Base-by-base conservation (phyloP, 192 early-diverging fungal genomes). In the Coemansia sp. region DNA sequence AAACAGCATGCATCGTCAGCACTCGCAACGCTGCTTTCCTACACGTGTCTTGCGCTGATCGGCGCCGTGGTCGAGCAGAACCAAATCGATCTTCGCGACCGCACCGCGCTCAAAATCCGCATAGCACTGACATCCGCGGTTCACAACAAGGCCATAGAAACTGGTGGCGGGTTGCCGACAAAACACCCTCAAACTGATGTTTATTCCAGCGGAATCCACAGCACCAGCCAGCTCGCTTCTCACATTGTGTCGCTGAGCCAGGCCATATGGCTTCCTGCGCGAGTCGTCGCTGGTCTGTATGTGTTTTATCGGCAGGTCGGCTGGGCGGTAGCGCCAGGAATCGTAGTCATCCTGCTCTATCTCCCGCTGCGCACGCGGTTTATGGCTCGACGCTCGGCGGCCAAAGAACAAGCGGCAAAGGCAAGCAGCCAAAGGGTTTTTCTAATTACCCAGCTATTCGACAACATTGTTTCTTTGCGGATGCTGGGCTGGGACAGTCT, bases 251-350 rank as follows among this genome's bases (percentile, higher is more conserved):
- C 56, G 20, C 65, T 74, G 6, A 45, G 56, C 2, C 59, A 61
- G 32, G 35, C 54, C 14, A 14, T 76, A 4, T 81, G 79, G 74
- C 51, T 67, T 11, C 79, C 79, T 0, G 15, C 73, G n/a, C 67
- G 79, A 3, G 64, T 81, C 5, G 5, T 41, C 0, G 66, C 59
- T 0, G 71, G 74, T 0, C 54, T 76, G 1, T 76, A 67, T 17
- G 68, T 81, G 8, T 81, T 81, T 28, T 76, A 81, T 36, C 15
- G 67, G 1, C 79, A 81, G 15, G 71, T 81, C 9, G 79, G 79
- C 14, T 81, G 79, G 74, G 71, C 74, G 0, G 55, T 76, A 2
- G 20, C 55, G 0, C 70, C 79, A 0, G 79, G 79, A 12, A 61
- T 76, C 1, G 64, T 61, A 6, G 65, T 58, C 2, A 61, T 66